Evolutionary conservation across 176 grass and related monocot species (phyloP), one percentile per base, ranked within the genome.

Genomic region (Aegilops bicornis): DNA sequence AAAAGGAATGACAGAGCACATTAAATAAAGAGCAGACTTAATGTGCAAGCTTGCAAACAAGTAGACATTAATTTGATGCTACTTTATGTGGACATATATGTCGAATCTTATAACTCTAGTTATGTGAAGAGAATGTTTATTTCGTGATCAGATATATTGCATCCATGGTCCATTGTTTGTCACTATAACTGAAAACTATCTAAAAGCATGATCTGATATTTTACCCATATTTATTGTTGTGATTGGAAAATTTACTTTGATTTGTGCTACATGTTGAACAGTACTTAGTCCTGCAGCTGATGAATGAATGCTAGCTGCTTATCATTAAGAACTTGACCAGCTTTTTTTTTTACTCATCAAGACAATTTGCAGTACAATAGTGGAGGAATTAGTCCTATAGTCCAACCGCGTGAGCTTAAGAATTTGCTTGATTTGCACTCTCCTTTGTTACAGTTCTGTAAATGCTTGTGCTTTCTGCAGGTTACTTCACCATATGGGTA

Each of bases 401-500:
- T 31, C 58, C 10, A 19, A 64, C 79, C 33, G 22, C 32, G 32
- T 75, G 58, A 60, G 20, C 58, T 60, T 60, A 56, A 5, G 17
- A 37, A 15, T 48, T 50, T 33, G 0, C 61, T 76, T 64, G 27
- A 9, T 65, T 81, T 58, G 80, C 14, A 78, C 20, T 16, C 33
- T 61, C 4, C 32, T 17, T 31, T 78, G 16, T 32, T 32, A 25
- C 47, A 50, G 14, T 84, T 67, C 40, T 76, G 48, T 56, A 80
- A 76, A 47, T 70, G 65, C 12, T 72, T 72, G 70, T 86, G 50
- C n/a, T 77, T 42, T 78, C 12, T 91, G 54, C 77, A 99, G 97
- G 92, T 96, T 80, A 99, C 97, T 36, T 94, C 97, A 68, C 94
- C 97, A 73, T 93, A 89, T 70, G 97, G 94, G 40, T 91, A 96